These are phyloP conservation scores for Chlamydomonas sp. DNA, from an alignment of 139 green algal genomes.

Conservation along the genomic window DNA sequence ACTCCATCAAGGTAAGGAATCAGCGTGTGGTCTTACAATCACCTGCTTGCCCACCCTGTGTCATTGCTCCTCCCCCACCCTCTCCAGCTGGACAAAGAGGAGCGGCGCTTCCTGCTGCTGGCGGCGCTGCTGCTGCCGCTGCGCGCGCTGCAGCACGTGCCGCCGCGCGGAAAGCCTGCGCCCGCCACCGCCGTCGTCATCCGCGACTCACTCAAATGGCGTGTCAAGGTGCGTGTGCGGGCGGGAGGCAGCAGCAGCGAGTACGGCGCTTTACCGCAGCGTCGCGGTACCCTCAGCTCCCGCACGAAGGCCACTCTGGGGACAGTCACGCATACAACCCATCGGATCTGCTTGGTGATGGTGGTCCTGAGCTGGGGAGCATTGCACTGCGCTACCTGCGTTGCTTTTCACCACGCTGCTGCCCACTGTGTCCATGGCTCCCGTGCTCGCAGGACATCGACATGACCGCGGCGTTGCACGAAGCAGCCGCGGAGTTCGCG, in stretches of 20 bases:
- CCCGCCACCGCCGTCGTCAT: constrained; percentile 61
- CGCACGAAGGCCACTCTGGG: neutral
- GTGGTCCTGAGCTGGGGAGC: neutral
- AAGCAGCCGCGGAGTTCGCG: constrained; percentile 52
- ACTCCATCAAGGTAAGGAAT: too few species aligned
- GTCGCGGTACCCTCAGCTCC: too few species aligned
- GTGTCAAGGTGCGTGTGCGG: constrained; percentile 62
- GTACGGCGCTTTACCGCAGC: neutral
- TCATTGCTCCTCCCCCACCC: too few species aligned
- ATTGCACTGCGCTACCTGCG: neutral
- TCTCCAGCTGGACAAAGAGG: constrained; percentile 59
- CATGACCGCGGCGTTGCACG: constrained; percentile 51
- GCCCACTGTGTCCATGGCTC: neutral
- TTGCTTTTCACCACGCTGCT: neutral
- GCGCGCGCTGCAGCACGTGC: constrained; percentile 24
- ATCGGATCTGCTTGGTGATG: neutral
- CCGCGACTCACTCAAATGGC: constrained; percentile 81
- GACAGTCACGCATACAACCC: neutral
- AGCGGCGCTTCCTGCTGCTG: constrained; percentile 72
- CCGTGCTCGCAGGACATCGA: constrained; percentile 16
- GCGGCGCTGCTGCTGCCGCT: constrained; percentile 84
- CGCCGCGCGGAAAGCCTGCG: constrained; percentile 61
- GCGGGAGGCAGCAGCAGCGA: neutral
- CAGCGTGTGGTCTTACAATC: too few species aligned
- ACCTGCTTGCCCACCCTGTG: too few species aligned